Evolutionary conservation across 163 green algal species (phyloP).

Genomic region (Chlamydomonas reinhardtii): DNA sequence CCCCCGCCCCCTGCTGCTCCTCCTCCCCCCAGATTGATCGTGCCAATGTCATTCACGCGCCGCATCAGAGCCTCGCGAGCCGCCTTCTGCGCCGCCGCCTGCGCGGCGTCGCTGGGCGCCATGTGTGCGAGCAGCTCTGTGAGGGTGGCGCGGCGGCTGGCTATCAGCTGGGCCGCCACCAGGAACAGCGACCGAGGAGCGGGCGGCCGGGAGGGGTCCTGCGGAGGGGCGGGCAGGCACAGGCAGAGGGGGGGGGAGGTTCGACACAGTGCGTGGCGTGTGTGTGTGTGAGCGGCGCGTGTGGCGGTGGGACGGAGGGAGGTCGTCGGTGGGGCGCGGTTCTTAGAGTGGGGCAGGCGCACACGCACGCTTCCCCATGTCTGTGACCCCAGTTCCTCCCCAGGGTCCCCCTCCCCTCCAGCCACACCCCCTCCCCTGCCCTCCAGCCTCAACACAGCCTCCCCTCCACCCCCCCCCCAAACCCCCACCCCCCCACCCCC

Average conservation of each 20-base stretch:
- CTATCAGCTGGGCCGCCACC: slow-evolving; percentile 50
- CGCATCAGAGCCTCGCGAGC: slow-evolving; percentile 45
- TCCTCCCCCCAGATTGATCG: slow-evolving; percentile 43
- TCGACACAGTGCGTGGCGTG: no score
- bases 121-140: slow-evolving; percentile 73
- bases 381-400: no score
- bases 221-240: neutral
- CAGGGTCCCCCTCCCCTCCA: no score
- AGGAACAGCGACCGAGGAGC: slow-evolving; percentile 46
- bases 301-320: no score
- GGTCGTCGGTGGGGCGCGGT: no score
- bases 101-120: slow-evolving; percentile 65
- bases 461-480: neutral
- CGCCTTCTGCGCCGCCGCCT: slow-evolving; percentile 11
- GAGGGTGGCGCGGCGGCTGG: slow-evolving; percentile 61
- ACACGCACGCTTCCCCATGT: no score
- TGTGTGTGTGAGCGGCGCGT: no score
- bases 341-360: no score
- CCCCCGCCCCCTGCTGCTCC: neutral
- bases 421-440: no score
- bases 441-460: no score
- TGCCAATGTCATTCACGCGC: slow-evolving; percentile 53
- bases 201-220: slow-evolving; percentile 24
- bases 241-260: no score
- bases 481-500: neutral